phyloP scores from a whole-genome alignment of 2,329 filamentous ascomycete genomes.

The Xylaria digitata region DNA sequence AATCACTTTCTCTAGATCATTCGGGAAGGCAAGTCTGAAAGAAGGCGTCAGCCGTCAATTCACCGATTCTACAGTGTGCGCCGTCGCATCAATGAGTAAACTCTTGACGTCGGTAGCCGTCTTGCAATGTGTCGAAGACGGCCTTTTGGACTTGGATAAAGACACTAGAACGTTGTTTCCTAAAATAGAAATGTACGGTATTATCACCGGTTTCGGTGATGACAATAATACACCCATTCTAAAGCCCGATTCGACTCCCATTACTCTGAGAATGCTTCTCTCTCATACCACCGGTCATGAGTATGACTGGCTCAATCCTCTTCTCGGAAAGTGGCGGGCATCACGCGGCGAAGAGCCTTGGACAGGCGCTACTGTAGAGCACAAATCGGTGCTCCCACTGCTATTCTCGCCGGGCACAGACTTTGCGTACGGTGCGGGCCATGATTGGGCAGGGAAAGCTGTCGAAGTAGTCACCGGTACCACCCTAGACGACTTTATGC shows the following conservation, averaged over 20 bases:
- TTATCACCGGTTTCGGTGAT: constrained; percentile 60
- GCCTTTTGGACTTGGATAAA: constrained; percentile 58
- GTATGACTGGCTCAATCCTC: constrained; percentile 57
- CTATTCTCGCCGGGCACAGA: constrained; percentile 39
- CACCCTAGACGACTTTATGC: constrained; percentile 43
- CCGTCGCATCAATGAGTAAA: constrained; percentile 52
- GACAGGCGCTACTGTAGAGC: constrained; percentile 38
- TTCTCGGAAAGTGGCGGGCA: constrained; percentile 46
- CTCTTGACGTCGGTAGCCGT: constrained; percentile 63
- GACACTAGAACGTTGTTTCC: constrained; percentile 60
- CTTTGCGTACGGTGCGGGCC: constrained; percentile 40
- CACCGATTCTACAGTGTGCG: constrained; percentile 41
- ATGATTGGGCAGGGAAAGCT: constrained; percentile 43
- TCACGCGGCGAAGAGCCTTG: constrained; percentile 42
- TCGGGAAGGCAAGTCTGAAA: constrained; percentile 41
- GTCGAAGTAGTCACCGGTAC: constrained; percentile 34
- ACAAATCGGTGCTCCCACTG: constrained; percentile 40
- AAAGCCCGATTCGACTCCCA: constrained; percentile 49
- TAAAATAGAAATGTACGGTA: constrained; percentile 59
- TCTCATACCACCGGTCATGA: constrained; percentile 62
- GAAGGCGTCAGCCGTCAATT: constrained; percentile 42
- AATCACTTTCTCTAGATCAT: constrained; percentile 41
- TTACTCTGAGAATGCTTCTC: constrained; percentile 64
- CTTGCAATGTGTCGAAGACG: constrained; percentile 66
- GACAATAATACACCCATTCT: constrained; percentile 54